phyloP scores from a whole-genome alignment of 1,284 basidiomycete species.

The Tylopilus sp. region DNA sequence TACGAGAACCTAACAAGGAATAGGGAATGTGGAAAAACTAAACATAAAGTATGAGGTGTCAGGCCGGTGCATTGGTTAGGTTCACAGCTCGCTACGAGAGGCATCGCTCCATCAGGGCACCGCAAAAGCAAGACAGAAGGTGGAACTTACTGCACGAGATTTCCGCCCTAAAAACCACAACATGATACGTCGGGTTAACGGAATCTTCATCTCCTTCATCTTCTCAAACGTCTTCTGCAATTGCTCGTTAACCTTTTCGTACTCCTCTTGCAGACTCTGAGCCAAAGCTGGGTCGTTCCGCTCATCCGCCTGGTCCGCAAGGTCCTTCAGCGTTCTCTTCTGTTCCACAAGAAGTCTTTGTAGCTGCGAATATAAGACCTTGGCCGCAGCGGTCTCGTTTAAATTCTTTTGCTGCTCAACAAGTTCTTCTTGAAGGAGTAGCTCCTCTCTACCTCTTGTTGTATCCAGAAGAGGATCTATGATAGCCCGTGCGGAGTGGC shows the following conservation, averaged over 20 bases:
- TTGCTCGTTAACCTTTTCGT: conserved; percentile 9
- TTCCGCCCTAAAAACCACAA: conserved; percentile 14
- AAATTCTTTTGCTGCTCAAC: conserved; percentile 22
- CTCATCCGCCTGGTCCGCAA: conserved; percentile 25
- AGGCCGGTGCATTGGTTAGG: background rate
- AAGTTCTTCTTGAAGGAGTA: conserved; percentile 37
- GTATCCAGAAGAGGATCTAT: conserved; percentile 3
- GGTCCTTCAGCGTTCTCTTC: conserved; percentile 13
- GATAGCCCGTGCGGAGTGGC: conserved; percentile 1
- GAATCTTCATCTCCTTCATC: conserved; percentile 30
- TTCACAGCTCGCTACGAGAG: conserved; percentile 15
- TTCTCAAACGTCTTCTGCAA: conserved; percentile 29
- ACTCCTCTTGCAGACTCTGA: conserved; percentile 20
- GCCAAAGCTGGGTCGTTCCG: conserved; percentile 19
- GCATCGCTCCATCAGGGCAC: background rate
- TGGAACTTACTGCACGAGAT: conserved; percentile 18
- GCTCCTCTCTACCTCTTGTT: background rate
- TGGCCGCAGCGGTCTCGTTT: conserved; percentile 35
- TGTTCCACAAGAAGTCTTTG: conserved; percentile 33
- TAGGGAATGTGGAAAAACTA: too few species aligned
- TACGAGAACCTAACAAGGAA: too few species aligned
- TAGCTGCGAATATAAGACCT: conserved; percentile 24
- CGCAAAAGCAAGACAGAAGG: too few species aligned
- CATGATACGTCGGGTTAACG: conserved; percentile 23
- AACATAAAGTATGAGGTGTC: too few species aligned